Conservation (phyloP, 2,329 filamentous ascomycete genomes). For the Ceratocystis albifundus region DNA sequence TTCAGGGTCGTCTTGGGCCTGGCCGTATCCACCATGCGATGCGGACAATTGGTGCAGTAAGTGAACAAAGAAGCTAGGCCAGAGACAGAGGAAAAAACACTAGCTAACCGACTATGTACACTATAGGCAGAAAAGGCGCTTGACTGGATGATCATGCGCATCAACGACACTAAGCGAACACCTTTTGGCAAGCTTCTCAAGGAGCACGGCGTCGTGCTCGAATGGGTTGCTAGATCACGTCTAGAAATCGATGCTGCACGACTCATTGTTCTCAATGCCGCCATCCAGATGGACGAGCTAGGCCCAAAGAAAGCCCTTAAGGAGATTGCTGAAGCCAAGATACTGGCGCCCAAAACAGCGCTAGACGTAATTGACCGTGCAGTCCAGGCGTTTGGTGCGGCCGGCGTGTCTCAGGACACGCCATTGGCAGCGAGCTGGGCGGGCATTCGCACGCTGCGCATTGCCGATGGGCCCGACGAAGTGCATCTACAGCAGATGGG, state of each 20-base stretch:
- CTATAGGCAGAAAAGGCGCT: conserved; percentile 68
- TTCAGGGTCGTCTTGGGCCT: conserved; percentile 89
- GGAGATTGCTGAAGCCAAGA: conserved; percentile 92
- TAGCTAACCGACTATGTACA: conserved; percentile 11
- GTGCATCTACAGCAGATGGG: conserved; percentile 79
- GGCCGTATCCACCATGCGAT: conserved; percentile 97
- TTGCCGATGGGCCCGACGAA: conserved; percentile 93
- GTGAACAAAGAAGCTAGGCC: conserved; percentile 26
- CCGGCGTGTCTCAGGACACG: conserved; percentile 87
- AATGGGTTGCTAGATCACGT: conserved; percentile 84
- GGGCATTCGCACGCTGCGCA: conserved; percentile 64
- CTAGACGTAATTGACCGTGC: conserved; percentile 87
- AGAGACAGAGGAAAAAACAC: background rate
- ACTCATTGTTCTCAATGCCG: conserved; percentile 83
- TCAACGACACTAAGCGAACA: conserved; percentile 84
- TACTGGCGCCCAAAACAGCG: conserved; percentile 71
- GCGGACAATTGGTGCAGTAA: conserved; percentile 75
- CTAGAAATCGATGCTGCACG: conserved; percentile 90
- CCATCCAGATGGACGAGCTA: conserved; percentile 81
- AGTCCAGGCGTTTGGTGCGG: conserved; percentile 82
- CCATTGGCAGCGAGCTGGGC: conserved; percentile 79
- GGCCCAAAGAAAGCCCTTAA: conserved; percentile 82
- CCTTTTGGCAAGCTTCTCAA: conserved; percentile 80
- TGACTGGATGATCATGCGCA: conserved; percentile 86
- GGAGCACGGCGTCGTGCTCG: conserved; percentile 86